Evolutionary conservation across 2,329 filamentous ascomycete species (phyloP).

Genomic region (Trichoderma asperellum): DNA sequence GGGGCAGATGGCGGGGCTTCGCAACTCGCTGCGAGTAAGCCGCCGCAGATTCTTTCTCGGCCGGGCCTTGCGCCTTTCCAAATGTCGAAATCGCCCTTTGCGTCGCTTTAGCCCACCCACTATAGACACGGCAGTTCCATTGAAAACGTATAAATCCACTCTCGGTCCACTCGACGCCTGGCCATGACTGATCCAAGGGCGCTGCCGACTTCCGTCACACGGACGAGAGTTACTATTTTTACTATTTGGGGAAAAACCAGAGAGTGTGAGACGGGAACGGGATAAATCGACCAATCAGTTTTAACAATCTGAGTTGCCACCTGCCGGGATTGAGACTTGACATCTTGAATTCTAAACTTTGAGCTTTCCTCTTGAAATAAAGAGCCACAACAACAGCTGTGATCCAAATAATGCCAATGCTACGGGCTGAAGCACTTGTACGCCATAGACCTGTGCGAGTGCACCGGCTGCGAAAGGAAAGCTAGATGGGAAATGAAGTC

Average conservation of each 20-base stretch:
- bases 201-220: background rate
- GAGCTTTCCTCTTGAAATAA: constrained; percentile 16
- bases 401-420: constrained; percentile 47
- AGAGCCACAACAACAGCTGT: constrained; percentile 22
- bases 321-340: background rate
- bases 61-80: constrained; percentile 14
- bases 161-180: background rate
- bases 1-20: constrained; percentile 14
- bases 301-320: background rate
- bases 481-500: background rate
- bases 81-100: constrained; percentile 25
- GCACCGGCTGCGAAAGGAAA: constrained; percentile 70
- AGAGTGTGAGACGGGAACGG: background rate
- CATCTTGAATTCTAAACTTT: constrained; percentile 6
- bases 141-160: background rate
- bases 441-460: constrained; percentile 63
- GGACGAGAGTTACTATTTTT: background rate
- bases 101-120: background rate
- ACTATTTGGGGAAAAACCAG: background rate
- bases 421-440: constrained; percentile 50
- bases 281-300: background rate
- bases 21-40: constrained; percentile 21
- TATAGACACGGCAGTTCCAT: background rate
- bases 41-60: background rate
- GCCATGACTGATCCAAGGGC: background rate